Conservation (phyloP, 2,329 filamentous ascomycete species). For the Fusarium staphyleae region DNA sequence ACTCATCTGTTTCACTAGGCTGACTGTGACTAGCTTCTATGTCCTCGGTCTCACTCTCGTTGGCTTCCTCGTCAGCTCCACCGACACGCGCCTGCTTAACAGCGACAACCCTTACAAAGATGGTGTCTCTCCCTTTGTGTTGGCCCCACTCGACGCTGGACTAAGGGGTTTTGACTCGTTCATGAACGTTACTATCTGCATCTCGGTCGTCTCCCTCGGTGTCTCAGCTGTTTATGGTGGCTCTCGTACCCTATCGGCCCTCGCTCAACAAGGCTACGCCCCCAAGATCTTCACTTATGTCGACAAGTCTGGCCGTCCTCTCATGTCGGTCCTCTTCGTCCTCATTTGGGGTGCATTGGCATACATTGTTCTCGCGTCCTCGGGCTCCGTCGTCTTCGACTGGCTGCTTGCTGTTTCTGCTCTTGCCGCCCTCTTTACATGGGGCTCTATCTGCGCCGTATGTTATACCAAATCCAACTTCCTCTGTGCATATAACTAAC, state of each 20-base stretch:
- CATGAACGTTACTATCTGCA: constrained; percentile 62
- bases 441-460: constrained; percentile 69
- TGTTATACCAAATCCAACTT: neutral
- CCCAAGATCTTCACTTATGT: constrained; percentile 62
- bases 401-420: constrained; percentile 72
- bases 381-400: constrained; percentile 62
- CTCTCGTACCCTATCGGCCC: constrained; percentile 62
- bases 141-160: constrained; percentile 56
- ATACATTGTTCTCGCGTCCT: constrained; percentile 54
- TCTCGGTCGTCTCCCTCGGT: constrained; percentile 62
- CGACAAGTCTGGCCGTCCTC: constrained; percentile 60
- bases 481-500: neutral
- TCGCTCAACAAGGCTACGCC: constrained; percentile 63
- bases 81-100: constrained; percentile 53
- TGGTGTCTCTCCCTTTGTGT: constrained; percentile 58
- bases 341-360: constrained; percentile 57
- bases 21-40: constrained; percentile 48
- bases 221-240: constrained; percentile 63
- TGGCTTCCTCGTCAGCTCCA: constrained; percentile 54
- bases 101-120: constrained; percentile 38
- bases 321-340: constrained; percentile 54
- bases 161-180: constrained; percentile 57
- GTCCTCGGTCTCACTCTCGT: constrained; percentile 58
- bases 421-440: constrained; percentile 69
- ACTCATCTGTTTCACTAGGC: neutral